These are phyloP conservation scores for Pseudovirgaria hyperparasitica DNA, from an alignment of 2,329 filamentous ascomycete species.

Conservation along the genomic window DNA sequence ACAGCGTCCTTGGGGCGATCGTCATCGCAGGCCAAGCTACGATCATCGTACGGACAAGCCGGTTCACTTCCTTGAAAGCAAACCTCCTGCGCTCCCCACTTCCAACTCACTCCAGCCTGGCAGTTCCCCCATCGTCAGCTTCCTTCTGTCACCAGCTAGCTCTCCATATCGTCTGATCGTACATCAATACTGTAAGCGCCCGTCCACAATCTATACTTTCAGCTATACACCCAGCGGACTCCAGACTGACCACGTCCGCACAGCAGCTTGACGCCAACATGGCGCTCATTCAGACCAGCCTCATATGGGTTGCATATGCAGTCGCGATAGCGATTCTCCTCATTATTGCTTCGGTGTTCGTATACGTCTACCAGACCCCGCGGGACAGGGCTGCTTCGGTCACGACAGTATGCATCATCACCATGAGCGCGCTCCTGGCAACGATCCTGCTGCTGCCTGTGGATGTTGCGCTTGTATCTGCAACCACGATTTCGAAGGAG, in stretches of 20 bases:
- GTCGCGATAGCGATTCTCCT: constrained; percentile 68
- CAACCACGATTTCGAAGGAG: constrained; percentile 61
- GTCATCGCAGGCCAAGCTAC: too few relatives aligned
- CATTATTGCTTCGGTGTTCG: constrained; percentile 67
- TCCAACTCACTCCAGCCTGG: too few relatives aligned
- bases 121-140: too few relatives aligned
- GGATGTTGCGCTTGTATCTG: constrained; percentile 88
- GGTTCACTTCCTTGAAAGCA: too few relatives aligned
- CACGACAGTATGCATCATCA: constrained; percentile 74
- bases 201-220: too few relatives aligned
- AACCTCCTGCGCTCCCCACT: too few relatives aligned
- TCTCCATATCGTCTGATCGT: too few relatives aligned
- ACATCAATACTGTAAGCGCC: too few relatives aligned
- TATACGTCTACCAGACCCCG: constrained; percentile 82
- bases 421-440: constrained; percentile 74
- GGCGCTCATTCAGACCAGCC: constrained; percentile 67
- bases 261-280: constrained; percentile 24
- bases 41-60: too few relatives aligned
- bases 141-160: too few relatives aligned
- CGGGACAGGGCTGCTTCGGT: constrained; percentile 75
- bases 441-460: constrained; percentile 88
- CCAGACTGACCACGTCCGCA: constrained; percentile 1
- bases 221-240: too few relatives aligned
- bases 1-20: too few relatives aligned
- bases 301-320: constrained; percentile 93